Base-by-base conservation (phyloP, 441 rosid genomes). In the Croton setiger region DNA sequence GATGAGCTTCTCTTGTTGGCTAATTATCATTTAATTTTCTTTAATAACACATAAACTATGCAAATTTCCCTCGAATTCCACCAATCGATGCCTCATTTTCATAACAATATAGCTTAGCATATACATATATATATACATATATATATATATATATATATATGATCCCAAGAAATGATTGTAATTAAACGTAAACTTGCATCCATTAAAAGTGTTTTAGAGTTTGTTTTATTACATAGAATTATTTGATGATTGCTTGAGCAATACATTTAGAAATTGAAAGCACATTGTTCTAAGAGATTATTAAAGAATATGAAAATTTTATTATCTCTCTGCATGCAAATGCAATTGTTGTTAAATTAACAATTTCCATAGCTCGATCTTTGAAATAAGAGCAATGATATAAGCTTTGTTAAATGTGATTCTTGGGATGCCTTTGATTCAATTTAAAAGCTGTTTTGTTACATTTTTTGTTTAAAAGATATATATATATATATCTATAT, bases 131-230 rank as follows among this genome's bases (percentile, higher is more conserved):
- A 0, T 35, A 56, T 37, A 37, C 15, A 11, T 48, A 8, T 39
- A 13, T 59, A 0, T 35, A 7, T 35, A 2, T 33, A 55, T 33
- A 35, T 31, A 21, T 10, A 36, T 35, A 35, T 60, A 72, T 41
- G 75, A 72, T 72, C 76, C 76, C 76, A 48, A 72, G 62, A 64
- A 60, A 66, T 48, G 23, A 33, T 45, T 71, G 23, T 44, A 31
- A 14, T 45, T 52, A 18, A 62, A 63, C 53, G 37, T 56, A 56
- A 55, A 23, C 36, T 36, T 44, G 53, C 54, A 44, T 11, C 45
- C 31, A 48, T 48, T 14, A 4, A 12, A 31, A 54, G 23, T 13
- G 18, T 21, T 71, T 60, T 36, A n/a, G 12, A 2, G 23, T 43
- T 31, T 13, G 18, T 48, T 58, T 68, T 14, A 44, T 57, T 55